A percentile compares a stretch with the other conserved stretches of the same genome.
These are phyloP conservation scores for Hypsizygus marmoreus DNA, from an alignment of 768 basidiomycete genomes.

Conservation along the genomic window DNA sequence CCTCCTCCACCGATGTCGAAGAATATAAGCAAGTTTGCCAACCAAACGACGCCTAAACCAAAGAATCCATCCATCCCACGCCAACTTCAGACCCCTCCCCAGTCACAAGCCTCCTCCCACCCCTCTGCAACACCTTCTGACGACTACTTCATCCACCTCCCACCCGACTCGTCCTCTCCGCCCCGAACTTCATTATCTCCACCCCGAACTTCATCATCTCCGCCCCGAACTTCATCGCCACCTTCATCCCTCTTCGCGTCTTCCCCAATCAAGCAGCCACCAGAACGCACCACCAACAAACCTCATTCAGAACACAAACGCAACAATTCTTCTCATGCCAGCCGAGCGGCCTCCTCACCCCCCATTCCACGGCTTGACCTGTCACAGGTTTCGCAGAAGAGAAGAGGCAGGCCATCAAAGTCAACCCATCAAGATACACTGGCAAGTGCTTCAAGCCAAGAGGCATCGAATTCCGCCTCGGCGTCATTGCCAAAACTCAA, in stretches of 20 bases:
- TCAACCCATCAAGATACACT: neutral
- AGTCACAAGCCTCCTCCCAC: slow-evolving; percentile 32
- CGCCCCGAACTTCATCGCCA: slow-evolving; percentile 23
- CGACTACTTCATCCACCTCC: slow-evolving; percentile 14
- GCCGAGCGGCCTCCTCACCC: neutral
- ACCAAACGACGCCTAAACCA: neutral
- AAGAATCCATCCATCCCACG: neutral
- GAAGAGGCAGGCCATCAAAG: neutral
- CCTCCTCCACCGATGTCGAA: neutral
- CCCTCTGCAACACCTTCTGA: slow-evolving; percentile 22
- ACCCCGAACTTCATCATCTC: slow-evolving; percentile 19
- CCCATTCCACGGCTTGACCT: slow-evolving; percentile 19
- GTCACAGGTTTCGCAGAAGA: slow-evolving; percentile 2
- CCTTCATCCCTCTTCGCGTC: slow-evolving; percentile 12
- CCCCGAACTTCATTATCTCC: slow-evolving; percentile 21
- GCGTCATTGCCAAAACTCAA: neutral
- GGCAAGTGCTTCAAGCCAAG: neutral
- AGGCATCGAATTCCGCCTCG: neutral
- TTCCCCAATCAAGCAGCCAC: slow-evolving; percentile 21
- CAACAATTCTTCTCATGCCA: slow-evolving; percentile 1
- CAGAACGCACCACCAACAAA: slow-evolving; percentile 9
- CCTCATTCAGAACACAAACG: slow-evolving; percentile 2
- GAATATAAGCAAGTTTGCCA: neutral
- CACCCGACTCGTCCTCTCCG: slow-evolving; percentile 19
- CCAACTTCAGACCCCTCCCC: slow-evolving; percentile 45